Evolutionary conservation across 371 early-diverging fungal genomes (phyloP), one percentile per base, ranked within the genome.

Genomic region (Spiromyces aspiralis): DNA sequence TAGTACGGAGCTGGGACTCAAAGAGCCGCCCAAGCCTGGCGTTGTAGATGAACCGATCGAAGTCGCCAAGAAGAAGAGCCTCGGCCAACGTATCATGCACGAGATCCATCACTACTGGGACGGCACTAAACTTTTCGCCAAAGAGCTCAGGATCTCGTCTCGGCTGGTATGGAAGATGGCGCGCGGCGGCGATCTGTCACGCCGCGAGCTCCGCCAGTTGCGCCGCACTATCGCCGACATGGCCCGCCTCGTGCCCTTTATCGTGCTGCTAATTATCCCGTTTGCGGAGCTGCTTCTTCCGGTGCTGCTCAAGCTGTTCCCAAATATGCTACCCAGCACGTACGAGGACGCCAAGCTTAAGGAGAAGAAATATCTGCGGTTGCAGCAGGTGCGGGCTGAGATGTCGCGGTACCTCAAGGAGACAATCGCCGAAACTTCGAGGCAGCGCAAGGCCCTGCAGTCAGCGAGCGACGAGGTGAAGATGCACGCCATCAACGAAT

Each of bases 271-370:
- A 24, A 71, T 88, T 53, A 86, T 97, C 21, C 97, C 97, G 28
- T 95, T 95, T 69, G 81, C 91, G 70, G 95, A 95, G 69, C 73
- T 97, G 12, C 69, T 89, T 22, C 65, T 97, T 23, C 97, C 97
- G 2, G 78, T 97, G 21, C 79, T 88, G 12, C 70, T 97, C 27
- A 86, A 87, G 63, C 66, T 97, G 45, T 97, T 94, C 81, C 97
- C 97, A 27, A 86, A 90, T 62, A 90, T 97, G 89, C 67, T 97
- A 35, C 97, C 97, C 2, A 84, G 85, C 53, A 94, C 97, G 2
- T 97, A 88, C 67, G 91, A 90, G 66, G 81, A 83, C 77, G 86
- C 35, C 35, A 75, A 67, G 81, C 2, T 56, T 1, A 64, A 87
- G 74, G 93, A 95, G 61, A 90, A 93, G 68, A 95, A 93, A 66